Conservation (phyloP, 192 early-diverging fungal species). For the Backusella luteola region DNA sequence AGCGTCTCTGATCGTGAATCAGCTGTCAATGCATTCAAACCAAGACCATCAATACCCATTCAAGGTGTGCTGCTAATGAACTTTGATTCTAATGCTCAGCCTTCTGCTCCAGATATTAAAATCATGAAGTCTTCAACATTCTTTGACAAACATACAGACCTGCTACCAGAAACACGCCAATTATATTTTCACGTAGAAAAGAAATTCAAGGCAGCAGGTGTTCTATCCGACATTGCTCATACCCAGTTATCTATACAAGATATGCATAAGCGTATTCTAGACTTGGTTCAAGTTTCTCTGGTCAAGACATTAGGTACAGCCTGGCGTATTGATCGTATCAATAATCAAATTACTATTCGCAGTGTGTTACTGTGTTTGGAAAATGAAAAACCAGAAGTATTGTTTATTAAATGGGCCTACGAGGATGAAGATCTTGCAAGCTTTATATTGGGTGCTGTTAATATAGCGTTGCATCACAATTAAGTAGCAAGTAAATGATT, state of each 20-base stretch:
- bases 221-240: background rate
- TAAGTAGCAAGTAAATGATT: background rate
- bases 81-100: background rate
- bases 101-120: constrained; percentile 4
- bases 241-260: background rate
- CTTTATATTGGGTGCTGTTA: constrained; percentile 52
- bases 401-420: constrained; percentile 63
- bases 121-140: constrained; percentile 10
- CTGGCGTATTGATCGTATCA: constrained; percentile 3
- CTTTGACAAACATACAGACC: background rate
- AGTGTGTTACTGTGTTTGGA: constrained; percentile 21
- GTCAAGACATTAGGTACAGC: constrained; percentile 7
- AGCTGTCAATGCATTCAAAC: background rate
- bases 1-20: background rate
- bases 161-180: constrained; percentile 6
- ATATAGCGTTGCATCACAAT: constrained; percentile 20
- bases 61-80: constrained; percentile 6
- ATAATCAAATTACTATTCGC: background rate
- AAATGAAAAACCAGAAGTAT: constrained; percentile 25
- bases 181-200: constrained; percentile 10
- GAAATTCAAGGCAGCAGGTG: background rate
- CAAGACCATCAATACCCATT: constrained; percentile 13
- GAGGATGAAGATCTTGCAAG: constrained; percentile 67
- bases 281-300: background rate
- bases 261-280: background rate